A percentile compares a stretch with the other conserved stretches of the same genome.
phyloP scores from a whole-genome alignment of 129 eudicot species.

The Tagetes patula region DNA sequence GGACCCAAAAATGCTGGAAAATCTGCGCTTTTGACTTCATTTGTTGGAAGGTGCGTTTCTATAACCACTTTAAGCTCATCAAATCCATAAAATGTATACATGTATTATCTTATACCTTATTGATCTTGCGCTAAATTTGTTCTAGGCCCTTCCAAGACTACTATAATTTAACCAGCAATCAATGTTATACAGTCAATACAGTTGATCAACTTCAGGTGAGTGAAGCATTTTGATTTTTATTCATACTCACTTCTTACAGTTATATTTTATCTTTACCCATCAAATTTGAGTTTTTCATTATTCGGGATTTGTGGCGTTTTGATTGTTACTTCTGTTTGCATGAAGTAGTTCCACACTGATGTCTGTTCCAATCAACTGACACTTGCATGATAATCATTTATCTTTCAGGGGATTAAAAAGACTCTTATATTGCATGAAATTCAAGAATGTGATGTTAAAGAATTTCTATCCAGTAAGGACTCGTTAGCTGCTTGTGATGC shows the following conservation, averaged over 20 bases:
- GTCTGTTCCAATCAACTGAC: conserved; percentile 13
- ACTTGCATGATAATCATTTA: neutral
- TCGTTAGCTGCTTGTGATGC: conserved; percentile 80
- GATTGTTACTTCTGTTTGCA: neutral
- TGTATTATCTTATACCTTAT: conserved; percentile 14
- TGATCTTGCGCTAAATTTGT: conserved; percentile 18
- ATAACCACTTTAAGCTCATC: neutral
- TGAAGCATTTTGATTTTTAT: conserved; percentile 19
- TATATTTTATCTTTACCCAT: neutral
- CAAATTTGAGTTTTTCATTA: conserved; percentile 10
- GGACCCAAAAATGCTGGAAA: conserved; percentile 88
- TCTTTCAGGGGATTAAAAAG: conserved; percentile 76
- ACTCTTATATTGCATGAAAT: conserved; percentile 83
- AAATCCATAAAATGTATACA: conserved; percentile 12
- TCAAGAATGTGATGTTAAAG: conserved; percentile 76
- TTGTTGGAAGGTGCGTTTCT: conserved; percentile 65
- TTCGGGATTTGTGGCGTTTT: conserved; percentile 5
- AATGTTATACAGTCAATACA: conserved; percentile 59
- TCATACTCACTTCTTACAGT: conserved; percentile 8
- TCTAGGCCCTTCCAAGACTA: conserved; percentile 72
- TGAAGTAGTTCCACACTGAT: conserved; percentile 20
- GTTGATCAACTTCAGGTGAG: conserved; percentile 73
- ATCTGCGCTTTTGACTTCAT: conserved; percentile 70
- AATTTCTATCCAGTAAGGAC: conserved; percentile 55
- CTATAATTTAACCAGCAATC: conserved; percentile 42